Percentiles rank a stretch among this genome's conserved stretches.
Conservation (phyloP, 371 early-diverging fungal species). For the Caulochytrium protostelioides region DNA sequence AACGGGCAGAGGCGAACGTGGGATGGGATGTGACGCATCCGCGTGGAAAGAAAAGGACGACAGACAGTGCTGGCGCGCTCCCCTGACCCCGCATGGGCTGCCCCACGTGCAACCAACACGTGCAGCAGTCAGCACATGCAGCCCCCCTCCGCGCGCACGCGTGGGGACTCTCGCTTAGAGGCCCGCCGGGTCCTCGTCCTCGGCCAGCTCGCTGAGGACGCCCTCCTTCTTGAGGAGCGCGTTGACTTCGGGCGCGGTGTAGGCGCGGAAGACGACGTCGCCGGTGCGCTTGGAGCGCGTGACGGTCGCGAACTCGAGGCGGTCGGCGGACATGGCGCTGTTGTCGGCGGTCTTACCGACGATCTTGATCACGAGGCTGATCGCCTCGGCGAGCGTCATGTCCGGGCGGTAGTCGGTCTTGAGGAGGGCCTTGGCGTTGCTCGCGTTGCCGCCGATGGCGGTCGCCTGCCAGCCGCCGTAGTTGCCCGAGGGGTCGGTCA, state of each 20-base stretch:
- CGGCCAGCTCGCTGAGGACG: no score
- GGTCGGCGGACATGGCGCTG: background rate
- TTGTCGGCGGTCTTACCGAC: conserved; percentile 57
- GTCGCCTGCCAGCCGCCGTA: conserved; percentile 97
- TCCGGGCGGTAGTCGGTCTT: conserved; percentile 87
- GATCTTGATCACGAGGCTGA: conserved; percentile 70
- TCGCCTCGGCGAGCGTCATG: conserved; percentile 67
- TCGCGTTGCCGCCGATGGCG: conserved; percentile 87
- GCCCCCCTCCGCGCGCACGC: no score
- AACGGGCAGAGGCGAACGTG: no score
- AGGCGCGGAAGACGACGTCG: conserved; percentile 39
- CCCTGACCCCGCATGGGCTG: no score
- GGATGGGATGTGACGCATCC: no score
- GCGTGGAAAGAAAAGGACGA: no score
- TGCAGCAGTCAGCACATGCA: no score
- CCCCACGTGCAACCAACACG: no score
- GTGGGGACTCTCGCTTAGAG: no score
- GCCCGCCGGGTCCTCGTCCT: no score
- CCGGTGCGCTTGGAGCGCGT: conserved; percentile 32
- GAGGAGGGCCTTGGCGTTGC: conserved; percentile 71
- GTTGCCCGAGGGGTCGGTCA: conserved; percentile 97
- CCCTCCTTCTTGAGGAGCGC: conserved; percentile 44
- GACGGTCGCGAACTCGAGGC: background rate
- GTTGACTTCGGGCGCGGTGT: conserved; percentile 50
- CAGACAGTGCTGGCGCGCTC: no score